These are phyloP conservation scores for Fraxinus xanthoxyloides DNA, from an alignment of 305 asterid genomes.

Conservation along the genomic window DNA sequence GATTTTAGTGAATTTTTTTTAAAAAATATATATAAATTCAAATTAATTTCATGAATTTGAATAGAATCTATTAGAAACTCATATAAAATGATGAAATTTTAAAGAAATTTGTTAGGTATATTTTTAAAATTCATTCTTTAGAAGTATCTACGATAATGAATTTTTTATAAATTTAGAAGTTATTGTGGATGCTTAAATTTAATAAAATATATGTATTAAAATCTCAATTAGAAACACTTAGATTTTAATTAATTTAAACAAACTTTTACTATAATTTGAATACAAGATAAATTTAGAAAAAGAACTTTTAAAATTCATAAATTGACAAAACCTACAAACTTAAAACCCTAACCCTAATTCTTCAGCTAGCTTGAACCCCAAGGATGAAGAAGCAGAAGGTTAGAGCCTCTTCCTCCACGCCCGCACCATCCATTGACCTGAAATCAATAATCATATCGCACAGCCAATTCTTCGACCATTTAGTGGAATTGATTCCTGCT, in stretches of 20 bases:
- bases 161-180: too few relatives aligned
- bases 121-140: too few relatives aligned
- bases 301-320: not conserved
- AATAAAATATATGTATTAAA: too few relatives aligned
- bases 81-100: too few relatives aligned
- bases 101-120: not conserved
- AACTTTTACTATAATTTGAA: not conserved
- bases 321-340: not conserved
- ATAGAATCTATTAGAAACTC: too few relatives aligned
- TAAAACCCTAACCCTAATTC: not conserved
- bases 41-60: too few relatives aligned
- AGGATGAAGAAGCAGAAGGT: constrained; percentile 19
- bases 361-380: constrained; percentile 3
- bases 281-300: not conserved
- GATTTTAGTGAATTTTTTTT: too few relatives aligned
- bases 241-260: too few relatives aligned
- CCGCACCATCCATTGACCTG: constrained; percentile 24
- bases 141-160: too few relatives aligned
- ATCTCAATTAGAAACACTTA: too few relatives aligned
- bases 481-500: constrained; percentile 68
- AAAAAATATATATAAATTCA: too few relatives aligned
- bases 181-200: too few relatives aligned
- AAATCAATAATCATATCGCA: constrained; percentile 43
- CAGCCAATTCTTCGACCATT: constrained; percentile 55
- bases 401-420: constrained; percentile 6